These are phyloP conservation scores for Phytophthora sp. DNA, from an alignment of 352 stramenopile species.

Conservation along the genomic window DNA sequence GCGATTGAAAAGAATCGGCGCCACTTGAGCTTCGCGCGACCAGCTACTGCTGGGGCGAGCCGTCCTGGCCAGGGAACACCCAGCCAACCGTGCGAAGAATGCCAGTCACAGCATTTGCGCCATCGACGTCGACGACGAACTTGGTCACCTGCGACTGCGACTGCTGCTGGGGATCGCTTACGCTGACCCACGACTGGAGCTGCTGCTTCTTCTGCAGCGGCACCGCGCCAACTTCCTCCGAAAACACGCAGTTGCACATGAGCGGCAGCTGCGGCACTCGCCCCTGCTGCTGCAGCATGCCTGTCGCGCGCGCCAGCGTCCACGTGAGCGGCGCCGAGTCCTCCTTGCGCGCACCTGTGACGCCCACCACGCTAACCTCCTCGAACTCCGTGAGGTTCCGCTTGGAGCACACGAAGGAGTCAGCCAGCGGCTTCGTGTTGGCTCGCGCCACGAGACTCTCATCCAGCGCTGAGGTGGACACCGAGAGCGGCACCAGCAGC, in stretches of 20 bases:
- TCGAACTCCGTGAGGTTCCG: constrained; percentile 63
- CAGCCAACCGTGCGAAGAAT: constrained; percentile 64
- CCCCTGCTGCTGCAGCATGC: constrained; percentile 52
- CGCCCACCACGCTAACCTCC: constrained; percentile 52
- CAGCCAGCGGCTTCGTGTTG: constrained; percentile 14
- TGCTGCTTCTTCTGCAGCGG: constrained; percentile 38
- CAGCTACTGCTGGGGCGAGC: constrained; percentile 1
- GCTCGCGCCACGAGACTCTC: constrained; percentile 26
- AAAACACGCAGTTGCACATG: constrained; percentile 58
- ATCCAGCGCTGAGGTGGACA: constrained; percentile 48
- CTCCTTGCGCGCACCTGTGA: constrained; percentile 32
- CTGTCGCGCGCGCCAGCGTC: constrained; percentile 53
- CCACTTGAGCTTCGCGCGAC: no score
- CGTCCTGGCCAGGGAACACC: constrained; percentile 23
- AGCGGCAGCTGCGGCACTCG: constrained; percentile 59
- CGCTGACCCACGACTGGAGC: constrained; percentile 39
- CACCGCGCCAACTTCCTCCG: constrained; percentile 36
- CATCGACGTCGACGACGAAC: constrained; percentile 31
- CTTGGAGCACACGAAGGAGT: constrained; percentile 48
- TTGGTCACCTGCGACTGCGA: constrained; percentile 18
- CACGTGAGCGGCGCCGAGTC: constrained; percentile 58
- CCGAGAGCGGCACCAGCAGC: constrained; percentile 56
- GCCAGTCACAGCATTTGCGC: constrained; percentile 27
- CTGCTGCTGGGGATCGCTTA: constrained; percentile 10
- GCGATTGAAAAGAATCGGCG: no score